Evolutionary conservation across 75 land plant species (phyloP).

Genomic region (Adiantum capillusveneris): DNA sequence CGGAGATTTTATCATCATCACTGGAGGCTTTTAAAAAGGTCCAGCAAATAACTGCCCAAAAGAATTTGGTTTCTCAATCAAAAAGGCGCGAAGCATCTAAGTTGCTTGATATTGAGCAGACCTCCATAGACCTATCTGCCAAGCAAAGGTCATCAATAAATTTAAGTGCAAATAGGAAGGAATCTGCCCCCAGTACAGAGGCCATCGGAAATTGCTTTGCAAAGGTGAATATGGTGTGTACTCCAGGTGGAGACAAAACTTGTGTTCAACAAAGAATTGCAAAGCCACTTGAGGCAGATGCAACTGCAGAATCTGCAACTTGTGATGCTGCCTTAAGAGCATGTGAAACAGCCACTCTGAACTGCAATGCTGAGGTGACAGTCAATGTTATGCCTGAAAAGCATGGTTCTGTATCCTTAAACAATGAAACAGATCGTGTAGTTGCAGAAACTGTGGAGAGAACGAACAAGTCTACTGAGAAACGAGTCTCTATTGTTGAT

Average conservation of each 20-base stretch:
- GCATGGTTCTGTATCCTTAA: background rate
- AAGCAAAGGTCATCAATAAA: background rate
- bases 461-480: background rate
- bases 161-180: constrained; percentile 4
- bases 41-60: constrained; percentile 47
- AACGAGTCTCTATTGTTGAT: constrained; percentile 22
- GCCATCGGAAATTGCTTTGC: background rate
- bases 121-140: background rate
- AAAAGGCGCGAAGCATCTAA: constrained; percentile 13
- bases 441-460: background rate
- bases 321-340: too few relatives aligned
- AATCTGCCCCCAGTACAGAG: constrained; percentile 5
- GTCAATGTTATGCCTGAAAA: background rate
- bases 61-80: constrained; percentile 9
- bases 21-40: constrained; percentile 89
- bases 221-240: background rate
- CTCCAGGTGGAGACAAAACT: background rate
- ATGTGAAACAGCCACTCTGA: too few relatives aligned
- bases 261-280: too few relatives aligned
- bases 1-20: constrained; percentile 88
- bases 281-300: too few relatives aligned
- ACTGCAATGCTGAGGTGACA: background rate
- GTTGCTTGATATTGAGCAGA: constrained; percentile 7
- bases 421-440: background rate
- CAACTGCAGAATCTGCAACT: too few relatives aligned